Percentiles rank a stretch among this genome's conserved stretches.
These are phyloP conservation scores for Sindora glabra DNA, from an alignment of 306 rosid species.

Conservation along the genomic window DNA sequence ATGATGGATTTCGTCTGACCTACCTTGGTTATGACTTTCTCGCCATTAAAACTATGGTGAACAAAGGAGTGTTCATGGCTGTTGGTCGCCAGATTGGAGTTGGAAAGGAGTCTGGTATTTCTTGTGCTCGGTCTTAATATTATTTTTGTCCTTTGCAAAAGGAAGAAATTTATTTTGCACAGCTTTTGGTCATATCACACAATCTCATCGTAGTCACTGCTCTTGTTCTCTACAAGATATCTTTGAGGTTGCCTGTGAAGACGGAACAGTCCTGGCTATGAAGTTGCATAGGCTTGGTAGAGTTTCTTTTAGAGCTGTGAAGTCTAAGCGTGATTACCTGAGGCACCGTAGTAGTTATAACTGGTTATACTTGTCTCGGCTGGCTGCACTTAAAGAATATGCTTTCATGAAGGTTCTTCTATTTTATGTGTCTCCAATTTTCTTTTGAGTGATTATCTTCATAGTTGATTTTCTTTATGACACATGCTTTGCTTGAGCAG, in stretches of 20 bases:
- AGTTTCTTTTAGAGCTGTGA: conserved; percentile 86
- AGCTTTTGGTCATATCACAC: background rate
- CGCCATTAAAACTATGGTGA: conserved; percentile 84
- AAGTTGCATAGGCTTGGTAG: conserved; percentile 92
- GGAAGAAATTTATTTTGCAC: background rate
- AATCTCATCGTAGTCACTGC: background rate
- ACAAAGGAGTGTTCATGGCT: conserved; percentile 67
- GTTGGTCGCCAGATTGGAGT: conserved; percentile 98
- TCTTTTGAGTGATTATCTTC: background rate
- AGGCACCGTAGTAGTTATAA: conserved; percentile 77
- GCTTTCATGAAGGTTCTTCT: conserved; percentile 83
- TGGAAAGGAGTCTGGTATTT: conserved; percentile 88
- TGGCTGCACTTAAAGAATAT: conserved; percentile 84
- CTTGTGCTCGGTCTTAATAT: background rate
- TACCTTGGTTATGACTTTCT: conserved; percentile 97
- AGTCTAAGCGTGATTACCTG: conserved; percentile 91
- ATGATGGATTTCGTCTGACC: conserved; percentile 91
- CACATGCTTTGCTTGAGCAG: conserved; percentile 30
- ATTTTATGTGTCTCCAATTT: background rate
- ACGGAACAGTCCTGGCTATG: conserved; percentile 76
- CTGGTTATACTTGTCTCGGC: conserved; percentile 93
- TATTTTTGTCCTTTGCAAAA: too few relatives aligned
- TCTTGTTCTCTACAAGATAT: conserved; percentile 49
- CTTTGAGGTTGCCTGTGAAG: conserved; percentile 86
- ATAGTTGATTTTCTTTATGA: background rate